Base-by-base conservation (phyloP, 1,139 yeast species). In the Candida tetrigidarum region DNA sequence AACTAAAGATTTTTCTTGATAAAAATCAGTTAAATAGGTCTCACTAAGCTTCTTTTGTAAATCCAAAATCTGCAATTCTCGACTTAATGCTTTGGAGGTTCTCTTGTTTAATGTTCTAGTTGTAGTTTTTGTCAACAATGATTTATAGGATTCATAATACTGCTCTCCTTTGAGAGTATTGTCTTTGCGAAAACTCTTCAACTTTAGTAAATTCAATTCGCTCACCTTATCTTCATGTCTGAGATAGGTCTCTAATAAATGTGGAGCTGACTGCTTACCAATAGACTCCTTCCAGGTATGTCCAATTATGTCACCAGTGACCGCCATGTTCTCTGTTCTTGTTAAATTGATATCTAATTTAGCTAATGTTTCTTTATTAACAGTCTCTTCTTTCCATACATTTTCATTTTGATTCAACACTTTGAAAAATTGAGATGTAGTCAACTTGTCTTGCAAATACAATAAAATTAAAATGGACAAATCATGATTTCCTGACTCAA, bases 401-500 rank as follows among this genome's bases (percentile, higher is more conserved):
- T 60, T 54, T 49, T 73, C 76, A 48, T 71, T 74, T 47, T 74
- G 80, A 44, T 66, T 69, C 37, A 76, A 53, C 2, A 75, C 58
- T 44, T 65, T 65, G 50, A 73, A 71, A 46, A 76, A 73, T 42
- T 73, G 76, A 1, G 77, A 64, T 2, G 58, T 50, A 0, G 76
- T 57, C n/a, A 74, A 50, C 2, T 63, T 62, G 30, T 68, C 62
- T 44, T 69, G 69, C 18, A 93, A 66, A 34, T 76, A 69, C 18
- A 83, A 60, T 37, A 93, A 62, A 1, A 89, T 81, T 42, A 83
- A 78, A 33, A 79, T 66, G 4, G 87, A 73, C 19, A 92, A 69
- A 58, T 86, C 89, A 30, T 80, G 76, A 53, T 86, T 83, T 9
- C 83, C 81, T 15, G 84, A 78, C 50, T 83, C 84, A 38, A 86